Conservation (phyloP, 73 alveolate species). For the Paramecium tetraurelia region DNA sequence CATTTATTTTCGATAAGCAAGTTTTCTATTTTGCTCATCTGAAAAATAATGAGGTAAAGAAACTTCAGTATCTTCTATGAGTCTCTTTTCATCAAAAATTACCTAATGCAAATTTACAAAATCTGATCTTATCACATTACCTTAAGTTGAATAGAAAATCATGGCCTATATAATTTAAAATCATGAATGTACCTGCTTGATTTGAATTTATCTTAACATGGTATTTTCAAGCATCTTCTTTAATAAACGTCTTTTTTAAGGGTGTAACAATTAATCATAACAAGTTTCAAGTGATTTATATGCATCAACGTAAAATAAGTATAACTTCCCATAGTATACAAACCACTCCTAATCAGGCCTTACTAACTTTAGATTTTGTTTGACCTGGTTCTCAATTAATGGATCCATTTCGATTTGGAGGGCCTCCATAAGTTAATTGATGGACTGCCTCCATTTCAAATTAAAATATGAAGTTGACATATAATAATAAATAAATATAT, state of each 20-base stretch:
- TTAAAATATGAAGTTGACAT: slow-evolving; percentile 24
- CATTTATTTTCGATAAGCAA: slow-evolving; percentile 75
- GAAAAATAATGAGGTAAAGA: slow-evolving; percentile 94
- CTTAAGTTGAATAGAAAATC: slow-evolving; percentile 25
- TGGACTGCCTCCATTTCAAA: slow-evolving; percentile 13
- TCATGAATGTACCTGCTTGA: slow-evolving; percentile 83
- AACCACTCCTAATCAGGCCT: slow-evolving; percentile 62
- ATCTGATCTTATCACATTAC: slow-evolving; percentile 47
- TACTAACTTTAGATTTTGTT: slow-evolving; percentile 34
- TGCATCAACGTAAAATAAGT: slow-evolving; percentile 44
- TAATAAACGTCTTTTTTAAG: slow-evolving; percentile 95
- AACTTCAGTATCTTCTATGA: slow-evolving; percentile 85
- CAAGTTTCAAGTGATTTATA: slow-evolving; percentile 87
- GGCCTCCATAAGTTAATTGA: slow-evolving; percentile 47
- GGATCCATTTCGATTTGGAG: slow-evolving; percentile 32
- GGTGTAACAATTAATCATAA: slow-evolving; percentile 98
- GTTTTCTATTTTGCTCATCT: slow-evolving; percentile 66
- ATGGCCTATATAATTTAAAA: slow-evolving; percentile 68
- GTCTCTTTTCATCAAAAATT: slow-evolving; percentile 88
- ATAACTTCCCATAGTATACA: slow-evolving; percentile 52
- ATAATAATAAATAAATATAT: neutral
- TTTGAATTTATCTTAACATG: slow-evolving; percentile 85
- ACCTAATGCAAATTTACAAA: slow-evolving; percentile 79
- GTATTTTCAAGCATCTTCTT: slow-evolving; percentile 92
- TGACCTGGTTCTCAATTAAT: neutral